Conservation (phyloP, 2,329 filamentous ascomycete genomes). For the Pseudogymnoascus sp. region DNA sequence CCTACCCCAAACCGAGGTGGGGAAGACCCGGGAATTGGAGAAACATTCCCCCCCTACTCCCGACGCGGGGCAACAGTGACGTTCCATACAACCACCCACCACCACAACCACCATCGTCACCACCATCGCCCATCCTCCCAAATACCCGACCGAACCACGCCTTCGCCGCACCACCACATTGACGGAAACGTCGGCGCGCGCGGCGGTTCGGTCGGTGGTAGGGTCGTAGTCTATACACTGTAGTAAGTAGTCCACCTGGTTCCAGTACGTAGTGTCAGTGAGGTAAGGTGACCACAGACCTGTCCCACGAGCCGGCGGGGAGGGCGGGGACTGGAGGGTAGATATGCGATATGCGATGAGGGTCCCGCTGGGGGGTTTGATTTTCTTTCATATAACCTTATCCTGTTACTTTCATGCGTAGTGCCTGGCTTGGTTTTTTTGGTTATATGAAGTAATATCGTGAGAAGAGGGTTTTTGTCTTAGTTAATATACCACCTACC, state of each 20-base stretch:
- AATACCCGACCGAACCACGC: neutral
- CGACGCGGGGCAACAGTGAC: neutral
- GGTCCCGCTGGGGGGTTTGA: neutral
- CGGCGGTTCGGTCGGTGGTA: neutral
- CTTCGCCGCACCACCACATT: neutral
- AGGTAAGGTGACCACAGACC: neutral
- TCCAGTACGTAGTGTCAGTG: neutral
- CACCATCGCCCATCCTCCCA: neutral
- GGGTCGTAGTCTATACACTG: neutral
- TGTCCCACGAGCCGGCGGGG: neutral
- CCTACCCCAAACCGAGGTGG: neutral
- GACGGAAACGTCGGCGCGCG: neutral
- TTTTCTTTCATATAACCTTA: neutral
- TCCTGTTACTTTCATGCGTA: neutral
- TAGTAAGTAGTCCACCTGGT: neutral
- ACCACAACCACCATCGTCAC: neutral
- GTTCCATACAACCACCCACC: constrained; percentile 3
- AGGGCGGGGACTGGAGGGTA: neutral
- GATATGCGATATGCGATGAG: neutral
- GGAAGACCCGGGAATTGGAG: neutral
- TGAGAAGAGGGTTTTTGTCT: neutral
- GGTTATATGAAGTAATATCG: neutral
- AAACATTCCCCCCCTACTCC: neutral
- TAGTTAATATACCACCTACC: neutral
- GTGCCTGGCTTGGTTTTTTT: no score